Conservation (phyloP, 2,329 filamentous ascomycete genomes). For the Claviceps fusiformis region DNA sequence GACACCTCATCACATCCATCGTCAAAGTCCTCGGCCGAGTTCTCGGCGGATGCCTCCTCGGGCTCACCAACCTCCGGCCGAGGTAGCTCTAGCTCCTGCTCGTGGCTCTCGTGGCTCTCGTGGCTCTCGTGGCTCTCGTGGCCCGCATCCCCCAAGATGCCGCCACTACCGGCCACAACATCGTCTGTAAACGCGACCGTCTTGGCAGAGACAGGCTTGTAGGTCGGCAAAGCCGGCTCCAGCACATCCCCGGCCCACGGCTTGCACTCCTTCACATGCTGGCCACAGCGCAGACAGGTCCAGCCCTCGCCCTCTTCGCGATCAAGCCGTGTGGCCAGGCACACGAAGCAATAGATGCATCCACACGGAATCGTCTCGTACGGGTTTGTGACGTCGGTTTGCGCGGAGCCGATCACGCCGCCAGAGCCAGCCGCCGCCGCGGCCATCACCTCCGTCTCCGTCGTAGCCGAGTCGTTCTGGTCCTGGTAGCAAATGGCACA, state of each 20-base stretch:
- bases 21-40: conserved; percentile 5
- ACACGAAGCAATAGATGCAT: conserved; percentile 93
- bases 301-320: conserved; percentile 90
- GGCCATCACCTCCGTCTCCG: conserved; percentile 64
- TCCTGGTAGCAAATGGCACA: conserved; percentile 96
- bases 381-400: conserved; percentile 90
- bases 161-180: conserved; percentile 20
- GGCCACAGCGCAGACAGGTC: conserved; percentile 80
- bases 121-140: no score
- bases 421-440: conserved; percentile 44
- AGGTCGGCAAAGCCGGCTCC: conserved; percentile 34
- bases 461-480: conserved; percentile 59
- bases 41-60: conserved; percentile 11
- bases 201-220: conserved; percentile 32
- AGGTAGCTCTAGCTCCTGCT: conserved; percentile 9
- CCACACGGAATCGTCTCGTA: conserved; percentile 84
- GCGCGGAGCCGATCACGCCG: conserved; percentile 73
- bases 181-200: conserved; percentile 51
- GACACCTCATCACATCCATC: conserved; percentile 6
- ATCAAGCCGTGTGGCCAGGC: conserved; percentile 78
- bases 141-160: conserved; percentile 17
- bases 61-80: neutral
- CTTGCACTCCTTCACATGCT: conserved; percentile 68
- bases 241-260: conserved; percentile 89
- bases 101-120: conserved; percentile 15